These are phyloP conservation scores for Aspergillus tubingensis DNA, from an alignment of 2,329 filamentous ascomycete genomes.

Conservation along the genomic window DNA sequence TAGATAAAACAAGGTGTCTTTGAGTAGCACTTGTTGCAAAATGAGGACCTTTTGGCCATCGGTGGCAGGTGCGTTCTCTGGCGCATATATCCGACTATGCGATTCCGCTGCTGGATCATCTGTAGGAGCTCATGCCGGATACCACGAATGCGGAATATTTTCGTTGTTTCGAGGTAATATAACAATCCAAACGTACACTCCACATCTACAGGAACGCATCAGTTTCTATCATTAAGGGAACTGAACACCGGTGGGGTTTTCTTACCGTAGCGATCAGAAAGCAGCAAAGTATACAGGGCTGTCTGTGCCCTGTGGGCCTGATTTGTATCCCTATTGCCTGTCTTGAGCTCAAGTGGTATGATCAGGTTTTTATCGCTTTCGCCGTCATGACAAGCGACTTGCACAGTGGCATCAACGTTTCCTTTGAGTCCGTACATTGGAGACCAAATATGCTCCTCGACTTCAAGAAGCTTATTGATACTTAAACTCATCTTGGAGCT, in stretches of 20 bases:
- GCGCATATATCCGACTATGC: constrained; percentile 80
- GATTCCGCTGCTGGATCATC: constrained; percentile 95
- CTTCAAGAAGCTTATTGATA: constrained; percentile 89
- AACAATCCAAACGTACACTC: constrained; percentile 86
- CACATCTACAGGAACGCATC: constrained; percentile 60
- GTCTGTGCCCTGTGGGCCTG: constrained; percentile 89
- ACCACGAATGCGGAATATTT: constrained; percentile 80
- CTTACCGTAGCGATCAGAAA: constrained; percentile 83
- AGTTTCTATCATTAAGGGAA: neutral
- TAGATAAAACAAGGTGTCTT: constrained; percentile 91
- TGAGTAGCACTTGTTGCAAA: constrained; percentile 86
- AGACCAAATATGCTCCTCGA: constrained; percentile 98
- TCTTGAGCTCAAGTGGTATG: constrained; percentile 94
- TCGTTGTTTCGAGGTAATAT: constrained; percentile 92
- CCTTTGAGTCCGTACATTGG: constrained; percentile 96
- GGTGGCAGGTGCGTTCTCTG: constrained; percentile 79
- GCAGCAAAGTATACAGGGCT: constrained; percentile 84
- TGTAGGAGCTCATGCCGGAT: constrained; percentile 86
- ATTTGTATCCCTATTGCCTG: constrained; percentile 76
- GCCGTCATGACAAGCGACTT: constrained; percentile 76
- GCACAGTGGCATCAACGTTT: constrained; percentile 95
- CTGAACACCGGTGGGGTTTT: neutral
- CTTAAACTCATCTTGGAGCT: constrained; percentile 76
- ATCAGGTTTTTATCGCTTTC: constrained; percentile 69
- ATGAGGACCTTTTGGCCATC: constrained; percentile 79